Percentiles rank a stretch among this genome's conserved stretches.
Evolutionary conservation across 2,329 filamentous ascomycete species (phyloP).

Genomic region (Emergomyces orientalis): DNA sequence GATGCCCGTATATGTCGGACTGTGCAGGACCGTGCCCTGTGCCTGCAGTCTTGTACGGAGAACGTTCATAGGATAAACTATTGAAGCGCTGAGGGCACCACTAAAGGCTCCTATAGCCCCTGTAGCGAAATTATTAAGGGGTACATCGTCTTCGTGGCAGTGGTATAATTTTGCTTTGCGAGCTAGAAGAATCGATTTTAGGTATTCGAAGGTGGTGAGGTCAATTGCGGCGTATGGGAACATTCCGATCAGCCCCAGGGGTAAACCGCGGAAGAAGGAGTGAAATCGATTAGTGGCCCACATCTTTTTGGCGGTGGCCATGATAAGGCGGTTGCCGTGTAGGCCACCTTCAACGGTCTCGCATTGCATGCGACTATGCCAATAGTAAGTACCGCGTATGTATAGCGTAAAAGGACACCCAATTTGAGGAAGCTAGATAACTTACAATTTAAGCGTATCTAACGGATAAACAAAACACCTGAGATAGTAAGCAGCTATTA

Average conservation of each 20-base stretch:
- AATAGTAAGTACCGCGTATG: slow-evolving; percentile 10
- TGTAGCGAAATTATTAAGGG: slow-evolving; percentile 71
- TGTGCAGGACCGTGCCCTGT: slow-evolving; percentile 87
- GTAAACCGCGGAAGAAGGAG: slow-evolving; percentile 81
- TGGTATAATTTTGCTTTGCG: slow-evolving; percentile 60
- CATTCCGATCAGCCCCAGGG: slow-evolving; percentile 90
- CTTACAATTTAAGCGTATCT: slow-evolving; percentile 57
- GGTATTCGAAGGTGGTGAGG: slow-evolving; percentile 85
- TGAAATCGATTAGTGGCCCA: slow-evolving; percentile 63
- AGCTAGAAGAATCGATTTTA: slow-evolving; percentile 64
- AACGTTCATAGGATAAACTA: slow-evolving; percentile 92
- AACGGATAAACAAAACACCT: slow-evolving; percentile 90
- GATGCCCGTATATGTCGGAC: slow-evolving; percentile 80
- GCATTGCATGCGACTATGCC: slow-evolving; percentile 74
- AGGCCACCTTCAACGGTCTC: slow-evolving; percentile 81
- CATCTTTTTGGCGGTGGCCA: slow-evolving; percentile 79
- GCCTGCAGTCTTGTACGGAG: slow-evolving; percentile 86
- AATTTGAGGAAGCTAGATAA: slow-evolving; percentile 10
- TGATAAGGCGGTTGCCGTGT: slow-evolving; percentile 71
- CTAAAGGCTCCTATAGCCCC: slow-evolving; percentile 85
- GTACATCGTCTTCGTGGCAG: slow-evolving; percentile 73
- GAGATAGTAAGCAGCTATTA: background rate
- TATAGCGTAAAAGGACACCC: slow-evolving; percentile 7
- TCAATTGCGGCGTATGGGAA: slow-evolving; percentile 98
- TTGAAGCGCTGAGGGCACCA: slow-evolving; percentile 82